Evolutionary conservation across 192 early-diverging fungal species (phyloP), one percentile per base, ranked within the genome.

Genomic region (Gryganskiella cystojenkinii): DNA sequence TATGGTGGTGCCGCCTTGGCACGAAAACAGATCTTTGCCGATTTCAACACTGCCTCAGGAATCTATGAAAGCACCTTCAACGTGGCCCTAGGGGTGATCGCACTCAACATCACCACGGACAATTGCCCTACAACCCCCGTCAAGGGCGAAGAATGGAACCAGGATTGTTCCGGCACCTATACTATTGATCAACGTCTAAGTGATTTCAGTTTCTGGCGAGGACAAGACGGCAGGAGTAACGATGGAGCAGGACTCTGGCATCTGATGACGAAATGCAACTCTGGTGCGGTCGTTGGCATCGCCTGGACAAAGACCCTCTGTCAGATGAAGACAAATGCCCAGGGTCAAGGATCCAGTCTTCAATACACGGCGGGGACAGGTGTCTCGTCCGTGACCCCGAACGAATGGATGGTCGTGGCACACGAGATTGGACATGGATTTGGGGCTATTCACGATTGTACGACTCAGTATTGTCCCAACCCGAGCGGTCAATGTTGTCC

Each of bases 401-500:
- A 90, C 57, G 94, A 96, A 80, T 98, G 95, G 95, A 95, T 95
- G 83, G 92, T 96, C 7, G 93, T 97, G n/a, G 95, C 95, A 28
- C 97, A 98, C 78, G 97, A 97, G 80, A 90, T 97, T 74, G 95
- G 95, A 11, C 95, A 97, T 70, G 91, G 91, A 44, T 93, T 93
- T 83, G 95, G 95, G 40, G 95, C 95, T 3, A 84, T 83, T 47
- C 95, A 98, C 80, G 97, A 98, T 70, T 98, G 97, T 65, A 91
- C 89, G 2, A 45, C 79, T 17, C 33, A 53, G 10, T 71, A 83
- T 25, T 96, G 95, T 49, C 88, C 91, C 9, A 85, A 86, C 59
- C 11, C 14, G 22, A 43, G 15, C 15, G 60, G 59, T 15, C 67
- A 71, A 10, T 83, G 86, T 42, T 99, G 96, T 79, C 94, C 92